These are phyloP conservation scores for Tulasnella sp. DNA, from an alignment of 768 basidiomycete genomes.

Conservation along the genomic window DNA sequence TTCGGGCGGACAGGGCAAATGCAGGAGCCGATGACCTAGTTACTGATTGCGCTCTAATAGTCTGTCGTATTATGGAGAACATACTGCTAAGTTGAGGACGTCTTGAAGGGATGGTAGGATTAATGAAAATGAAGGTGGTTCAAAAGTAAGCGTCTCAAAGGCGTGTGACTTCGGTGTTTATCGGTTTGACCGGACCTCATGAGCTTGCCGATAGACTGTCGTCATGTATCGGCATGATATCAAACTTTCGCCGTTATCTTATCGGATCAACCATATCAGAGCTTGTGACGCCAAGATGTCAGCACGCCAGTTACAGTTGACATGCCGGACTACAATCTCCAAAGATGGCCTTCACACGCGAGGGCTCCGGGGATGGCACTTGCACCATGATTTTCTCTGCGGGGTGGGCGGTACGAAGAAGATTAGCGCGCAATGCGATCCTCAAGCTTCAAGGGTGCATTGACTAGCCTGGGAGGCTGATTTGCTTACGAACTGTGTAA, in stretches of 20 bases:
- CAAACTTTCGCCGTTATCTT: not conserved
- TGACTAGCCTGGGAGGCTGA: not conserved
- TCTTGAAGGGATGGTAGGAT: not conserved
- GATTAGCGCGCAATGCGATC: not conserved
- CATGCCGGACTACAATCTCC: not conserved
- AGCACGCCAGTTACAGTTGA: not conserved
- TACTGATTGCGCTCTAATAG: not conserved
- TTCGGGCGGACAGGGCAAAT: not conserved
- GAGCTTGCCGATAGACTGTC: not conserved
- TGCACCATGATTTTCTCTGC: not conserved
- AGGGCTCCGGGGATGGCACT: not conserved
- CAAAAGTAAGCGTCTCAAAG: not conserved
- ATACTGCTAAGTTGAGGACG: not conserved
- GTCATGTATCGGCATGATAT: not conserved
- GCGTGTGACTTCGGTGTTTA: not conserved
- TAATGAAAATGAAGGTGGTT: not conserved
- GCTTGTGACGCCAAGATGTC: not conserved
- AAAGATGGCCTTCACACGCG: not conserved
- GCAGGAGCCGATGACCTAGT: not conserved
- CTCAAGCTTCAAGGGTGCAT: not conserved
- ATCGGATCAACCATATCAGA: not conserved
- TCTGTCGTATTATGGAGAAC: not conserved
- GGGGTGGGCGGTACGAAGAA: not conserved
- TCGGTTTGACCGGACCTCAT: not conserved
- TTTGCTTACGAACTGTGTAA: not conserved